Evolutionary conservation across 306 rosid genomes (phyloP).

Genomic region (Cucurbita argyrosperma): DNA sequence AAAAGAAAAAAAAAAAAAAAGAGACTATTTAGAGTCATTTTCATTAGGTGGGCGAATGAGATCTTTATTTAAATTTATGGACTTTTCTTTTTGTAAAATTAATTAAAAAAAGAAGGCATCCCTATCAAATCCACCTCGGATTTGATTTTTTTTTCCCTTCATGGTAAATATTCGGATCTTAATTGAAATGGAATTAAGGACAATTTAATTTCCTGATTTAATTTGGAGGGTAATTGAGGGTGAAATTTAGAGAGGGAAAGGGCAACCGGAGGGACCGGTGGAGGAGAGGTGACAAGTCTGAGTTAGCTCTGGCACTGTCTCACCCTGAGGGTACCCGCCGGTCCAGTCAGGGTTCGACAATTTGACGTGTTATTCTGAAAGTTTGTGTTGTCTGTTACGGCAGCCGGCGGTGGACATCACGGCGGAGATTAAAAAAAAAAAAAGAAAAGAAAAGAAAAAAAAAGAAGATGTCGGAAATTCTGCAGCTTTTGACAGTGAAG

Average conservation of each 20-base stretch:
- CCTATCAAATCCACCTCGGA: neutral
- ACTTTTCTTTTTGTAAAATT: neutral
- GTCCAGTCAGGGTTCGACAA: neutral
- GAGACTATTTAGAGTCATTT: neutral
- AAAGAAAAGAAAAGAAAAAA: too few relatives aligned
- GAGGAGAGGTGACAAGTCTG: neutral
- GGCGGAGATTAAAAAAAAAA: neutral
- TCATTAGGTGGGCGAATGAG: neutral
- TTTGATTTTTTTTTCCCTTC: neutral
- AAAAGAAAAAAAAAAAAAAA: neutral
- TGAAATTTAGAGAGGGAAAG: neutral
- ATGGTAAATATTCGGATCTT: neutral
- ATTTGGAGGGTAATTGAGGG: neutral
- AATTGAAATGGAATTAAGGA: neutral
- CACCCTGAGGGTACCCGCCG: neutral
- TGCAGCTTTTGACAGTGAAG: slow-evolving; percentile 1
- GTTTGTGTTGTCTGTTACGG: slow-evolving; percentile 1
- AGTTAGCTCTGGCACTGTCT: neutral
- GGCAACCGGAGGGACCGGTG: slow-evolving; percentile 5
- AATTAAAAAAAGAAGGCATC: neutral
- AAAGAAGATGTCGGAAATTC: neutral
- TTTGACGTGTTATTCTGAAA: neutral
- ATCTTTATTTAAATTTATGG: neutral
- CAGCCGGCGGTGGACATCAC: slow-evolving; percentile 8
- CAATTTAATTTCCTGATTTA: neutral